Base-by-base conservation (phyloP, 2,329 filamentous ascomycete genomes). In the Trichoderma brevicompactum region DNA sequence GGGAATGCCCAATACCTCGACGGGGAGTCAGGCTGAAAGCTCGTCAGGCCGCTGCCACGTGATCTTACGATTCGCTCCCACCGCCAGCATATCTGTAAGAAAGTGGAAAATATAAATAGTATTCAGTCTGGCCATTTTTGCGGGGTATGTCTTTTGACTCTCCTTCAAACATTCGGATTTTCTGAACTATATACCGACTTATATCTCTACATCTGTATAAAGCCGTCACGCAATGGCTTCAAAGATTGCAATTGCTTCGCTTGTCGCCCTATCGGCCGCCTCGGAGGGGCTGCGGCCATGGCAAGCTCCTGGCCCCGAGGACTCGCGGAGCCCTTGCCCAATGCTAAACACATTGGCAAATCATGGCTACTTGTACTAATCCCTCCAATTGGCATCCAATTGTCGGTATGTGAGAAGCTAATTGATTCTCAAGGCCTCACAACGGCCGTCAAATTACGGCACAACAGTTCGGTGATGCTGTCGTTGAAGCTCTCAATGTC, bases 301-400 rank as follows among this genome's bases (percentile, higher is more conserved):
- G 61, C 61, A 59, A 13, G 54, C 64, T 7, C 59, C 66, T 28
- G 64, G 66, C 10, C 64, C 66, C 3, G 50, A 56, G 13, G 65
- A 68, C 46, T 67, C 67, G 46, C 66, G 70, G 10, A 56, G 64
- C 8, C 70, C 70, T 7, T 72, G 70, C 61, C 70, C 69, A 10
- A 71, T 72, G 69, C 62, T 71, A 15, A 72, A 72, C 64, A 69
- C 69, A 2, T 67, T 72, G 38, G 70, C 70, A 38, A 68, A 71
- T 49, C 70, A 71, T 64, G 70, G 69, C 52, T 71, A 70, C 55
- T 48, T 72, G 65, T 66, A 66, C 5, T 65, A 34, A 41, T 17
- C 28, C 32, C 28, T 48, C 28, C 50, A 38, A 32, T 13, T 23
- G n/a, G 43, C 40, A 7, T 12, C 28, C 17, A 46, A 53, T 34